These are phyloP conservation scores for Colletotrichum sojae DNA, from an alignment of 2,329 filamentous ascomycete genomes.

Conservation along the genomic window DNA sequence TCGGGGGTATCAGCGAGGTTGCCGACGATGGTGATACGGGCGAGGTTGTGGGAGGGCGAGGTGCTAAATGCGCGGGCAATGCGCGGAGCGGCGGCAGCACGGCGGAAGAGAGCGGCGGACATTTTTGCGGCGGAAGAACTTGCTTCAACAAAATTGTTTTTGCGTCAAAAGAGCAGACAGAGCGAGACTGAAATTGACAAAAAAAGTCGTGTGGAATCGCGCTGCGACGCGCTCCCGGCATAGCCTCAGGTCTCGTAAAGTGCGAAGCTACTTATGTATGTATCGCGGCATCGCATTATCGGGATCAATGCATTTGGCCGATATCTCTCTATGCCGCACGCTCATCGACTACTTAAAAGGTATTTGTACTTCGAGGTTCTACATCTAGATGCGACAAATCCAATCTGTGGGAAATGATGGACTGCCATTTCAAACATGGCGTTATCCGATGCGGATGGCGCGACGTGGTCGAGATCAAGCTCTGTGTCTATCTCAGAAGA, in stretches of 20 bases:
- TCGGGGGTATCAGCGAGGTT: slow-evolving; percentile 87
- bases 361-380: no score
- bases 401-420: no score
- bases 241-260: background rate
- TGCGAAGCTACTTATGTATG: no score
- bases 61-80: slow-evolving; percentile 81
- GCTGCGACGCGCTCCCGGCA: background rate
- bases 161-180: slow-evolving; percentile 9
- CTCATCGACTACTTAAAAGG: no score
- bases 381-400: no score
- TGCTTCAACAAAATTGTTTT: slow-evolving; percentile 16
- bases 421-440: no score
- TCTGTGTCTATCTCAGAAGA: no score
- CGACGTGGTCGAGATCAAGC: no score
- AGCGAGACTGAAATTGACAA: background rate
- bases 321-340: no score
- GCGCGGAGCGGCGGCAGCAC: slow-evolving; percentile 63
- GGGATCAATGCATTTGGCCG: no score
- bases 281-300: no score
- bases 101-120: slow-evolving; percentile 66
- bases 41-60: slow-evolving; percentile 74
- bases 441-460: no score
- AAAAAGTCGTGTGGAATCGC: background rate
- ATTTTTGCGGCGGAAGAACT: slow-evolving; percentile 46
- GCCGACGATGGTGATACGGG: slow-evolving; percentile 89